phyloP scores from a whole-genome alignment of 208 protist species.

The Acanthamoeba healyi region DNA sequence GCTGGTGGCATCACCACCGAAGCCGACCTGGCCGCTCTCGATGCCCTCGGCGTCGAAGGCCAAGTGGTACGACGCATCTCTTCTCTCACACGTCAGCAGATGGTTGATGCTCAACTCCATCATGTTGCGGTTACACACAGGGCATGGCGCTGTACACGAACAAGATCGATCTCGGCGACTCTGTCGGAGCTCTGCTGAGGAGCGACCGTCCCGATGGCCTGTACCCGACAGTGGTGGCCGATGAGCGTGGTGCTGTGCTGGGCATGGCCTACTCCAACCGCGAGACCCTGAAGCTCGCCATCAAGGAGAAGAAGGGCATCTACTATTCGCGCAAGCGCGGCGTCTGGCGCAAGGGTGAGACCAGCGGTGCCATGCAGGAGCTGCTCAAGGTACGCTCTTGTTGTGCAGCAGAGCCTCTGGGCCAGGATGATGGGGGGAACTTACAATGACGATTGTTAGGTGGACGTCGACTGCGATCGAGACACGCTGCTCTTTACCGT shows the following conservation, averaged over 20 bases:
- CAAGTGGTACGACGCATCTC: slow-evolving; percentile 57
- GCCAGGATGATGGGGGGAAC: too few species aligned
- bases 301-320: slow-evolving; percentile 80
- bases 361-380: slow-evolving; percentile 82
- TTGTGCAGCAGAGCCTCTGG: too few species aligned
- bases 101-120: background rate
- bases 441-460: too few species aligned
- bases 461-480: slow-evolving; percentile 86
- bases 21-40: slow-evolving; percentile 71
- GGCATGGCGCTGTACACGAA: slow-evolving; percentile 77
- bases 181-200: slow-evolving; percentile 66
- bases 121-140: too few species aligned
- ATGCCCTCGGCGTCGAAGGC: slow-evolving; percentile 77
- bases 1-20: slow-evolving; percentile 78
- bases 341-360: slow-evolving; percentile 89
- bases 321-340: slow-evolving; percentile 86
- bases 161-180: slow-evolving; percentile 57
- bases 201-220: slow-evolving; percentile 87
- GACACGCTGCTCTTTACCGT: slow-evolving; percentile 87
- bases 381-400: slow-evolving; percentile 59
- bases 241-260: slow-evolving; percentile 80
- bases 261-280: slow-evolving; percentile 87
- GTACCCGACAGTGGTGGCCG: slow-evolving; percentile 86
- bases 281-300: slow-evolving; percentile 79
- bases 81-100: background rate